Conservation (phyloP, 2,329 filamentous ascomycete genomes). For the Venturia effusa region DNA sequence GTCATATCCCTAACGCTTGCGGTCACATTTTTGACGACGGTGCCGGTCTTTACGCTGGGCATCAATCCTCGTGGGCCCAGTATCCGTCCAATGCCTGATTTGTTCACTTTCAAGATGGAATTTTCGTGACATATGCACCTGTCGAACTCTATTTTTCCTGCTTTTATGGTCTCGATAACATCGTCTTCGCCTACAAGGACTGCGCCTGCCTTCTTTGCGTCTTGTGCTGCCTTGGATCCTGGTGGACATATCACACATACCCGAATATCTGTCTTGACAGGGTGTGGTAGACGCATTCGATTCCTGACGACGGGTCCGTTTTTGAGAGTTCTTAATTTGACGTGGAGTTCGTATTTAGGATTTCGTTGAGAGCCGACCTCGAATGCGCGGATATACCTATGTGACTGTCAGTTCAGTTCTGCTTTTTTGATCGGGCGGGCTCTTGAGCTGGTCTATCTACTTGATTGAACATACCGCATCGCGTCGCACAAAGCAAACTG, state of each 20-base stretch:
- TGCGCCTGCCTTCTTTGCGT: constrained; percentile 70
- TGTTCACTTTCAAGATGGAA: constrained; percentile 66
- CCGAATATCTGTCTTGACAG: constrained; percentile 76
- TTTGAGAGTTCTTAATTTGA: constrained; percentile 74
- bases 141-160: constrained; percentile 77
- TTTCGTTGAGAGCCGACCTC: constrained; percentile 73
- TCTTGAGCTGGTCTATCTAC: not conserved
- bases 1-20: constrained; percentile 69
- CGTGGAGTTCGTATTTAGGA: constrained; percentile 78
- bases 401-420: constrained; percentile 11
- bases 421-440: not conserved
- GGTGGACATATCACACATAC: constrained; percentile 90
- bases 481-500: constrained; percentile 83
- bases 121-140: constrained; percentile 75
- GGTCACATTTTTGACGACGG: constrained; percentile 72
- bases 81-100: constrained; percentile 68
- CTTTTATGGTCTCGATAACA: constrained; percentile 68
- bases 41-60: constrained; percentile 80
- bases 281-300: constrained; percentile 77
- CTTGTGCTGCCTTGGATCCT: constrained; percentile 59
- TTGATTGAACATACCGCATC: constrained; percentile 55
- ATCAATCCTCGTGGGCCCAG: constrained; percentile 86
- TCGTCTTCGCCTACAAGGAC: constrained; percentile 74
- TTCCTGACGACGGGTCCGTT: constrained; percentile 81
- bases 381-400: constrained; percentile 77